These are phyloP conservation scores for Lasiosphaeria hispida DNA, from an alignment of 495 filamentous ascomycete species.

Conservation along the genomic window DNA sequence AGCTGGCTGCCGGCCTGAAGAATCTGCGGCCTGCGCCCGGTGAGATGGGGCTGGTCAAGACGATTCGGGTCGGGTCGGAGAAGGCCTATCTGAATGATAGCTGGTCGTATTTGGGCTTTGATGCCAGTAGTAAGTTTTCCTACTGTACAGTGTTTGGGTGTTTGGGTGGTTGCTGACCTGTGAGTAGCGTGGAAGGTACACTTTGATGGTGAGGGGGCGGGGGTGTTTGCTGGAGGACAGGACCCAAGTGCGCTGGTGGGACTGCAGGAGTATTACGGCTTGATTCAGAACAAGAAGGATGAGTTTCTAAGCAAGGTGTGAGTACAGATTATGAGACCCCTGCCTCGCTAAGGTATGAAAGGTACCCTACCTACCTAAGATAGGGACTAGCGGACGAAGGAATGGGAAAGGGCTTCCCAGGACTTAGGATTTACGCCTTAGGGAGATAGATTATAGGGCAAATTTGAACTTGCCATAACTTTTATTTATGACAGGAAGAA, in stretches of 20 bases:
- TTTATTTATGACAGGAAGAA: too few relatives aligned
- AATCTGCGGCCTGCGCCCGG: constrained; percentile 37
- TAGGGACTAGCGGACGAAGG: too few relatives aligned
- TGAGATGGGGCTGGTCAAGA: constrained; percentile 37
- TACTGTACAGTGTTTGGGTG: not conserved
- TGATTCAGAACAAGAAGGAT: constrained; percentile 6
- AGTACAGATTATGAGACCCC: too few relatives aligned
- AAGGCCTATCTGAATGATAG: constrained; percentile 39
- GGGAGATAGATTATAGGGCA: too few relatives aligned
- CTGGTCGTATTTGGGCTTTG: constrained; percentile 39
- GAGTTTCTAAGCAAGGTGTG: not conserved
- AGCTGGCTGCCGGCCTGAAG: constrained; percentile 35
- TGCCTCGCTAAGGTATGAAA: too few relatives aligned
- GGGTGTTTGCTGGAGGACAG: constrained; percentile 4
- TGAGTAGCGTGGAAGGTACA: constrained; percentile 17
- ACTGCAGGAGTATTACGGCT: constrained; percentile 9
- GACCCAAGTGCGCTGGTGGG: constrained; percentile 1
- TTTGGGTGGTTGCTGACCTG: not conserved
- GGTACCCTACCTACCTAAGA: too few relatives aligned
- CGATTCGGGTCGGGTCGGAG: constrained; percentile 30
- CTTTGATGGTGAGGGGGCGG: constrained; percentile 15
- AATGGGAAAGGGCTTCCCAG: too few relatives aligned
- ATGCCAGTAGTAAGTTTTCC: constrained; percentile 26
- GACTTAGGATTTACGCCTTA: too few relatives aligned
- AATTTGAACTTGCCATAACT: too few relatives aligned